Evolutionary conservation across 1,284 basidiomycete species (phyloP).

Genomic region (Earliella scabrosa): DNA sequence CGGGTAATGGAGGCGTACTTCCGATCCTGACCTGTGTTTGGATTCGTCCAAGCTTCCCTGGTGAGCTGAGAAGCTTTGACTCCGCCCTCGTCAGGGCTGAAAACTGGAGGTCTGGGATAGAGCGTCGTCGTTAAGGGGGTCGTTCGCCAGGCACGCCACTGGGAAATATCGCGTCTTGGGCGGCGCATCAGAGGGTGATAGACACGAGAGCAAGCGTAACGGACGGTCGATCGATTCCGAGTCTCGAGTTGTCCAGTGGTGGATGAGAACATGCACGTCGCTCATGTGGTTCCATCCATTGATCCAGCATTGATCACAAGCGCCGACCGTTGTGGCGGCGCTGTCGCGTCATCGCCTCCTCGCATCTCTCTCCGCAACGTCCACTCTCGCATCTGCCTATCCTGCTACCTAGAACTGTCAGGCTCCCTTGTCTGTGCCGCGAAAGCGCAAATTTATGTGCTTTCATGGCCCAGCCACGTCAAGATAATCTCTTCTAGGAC

Average conservation of each 20-base stretch:
- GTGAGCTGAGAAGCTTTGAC: too few species aligned
- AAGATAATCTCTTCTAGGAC: too few species aligned
- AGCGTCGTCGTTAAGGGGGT: background rate
- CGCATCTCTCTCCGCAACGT: too few species aligned
- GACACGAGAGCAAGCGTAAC: background rate
- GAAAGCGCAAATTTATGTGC: too few species aligned
- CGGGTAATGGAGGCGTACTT: background rate
- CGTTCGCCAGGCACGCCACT: background rate
- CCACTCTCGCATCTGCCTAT: too few species aligned
- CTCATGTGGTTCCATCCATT: background rate
- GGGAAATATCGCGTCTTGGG: background rate
- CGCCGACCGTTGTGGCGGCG: background rate
- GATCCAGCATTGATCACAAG: background rate
- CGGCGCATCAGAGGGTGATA: background rate
- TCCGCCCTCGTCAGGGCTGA: too few species aligned
- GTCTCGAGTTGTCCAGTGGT: background rate
- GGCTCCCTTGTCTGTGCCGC: too few species aligned
- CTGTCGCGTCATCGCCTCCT: too few species aligned
- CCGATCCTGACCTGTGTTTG: background rate
- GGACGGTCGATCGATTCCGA: conserved; percentile 4
- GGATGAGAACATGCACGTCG: background rate
- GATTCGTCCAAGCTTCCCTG: too few species aligned
- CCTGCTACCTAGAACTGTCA: too few species aligned
- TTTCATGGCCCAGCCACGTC: too few species aligned
- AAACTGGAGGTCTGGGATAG: too few species aligned